These are phyloP conservation scores for Kalaharituber pfeilii DNA, from an alignment of 2,329 filamentous ascomycete species.

Conservation along the genomic window DNA sequence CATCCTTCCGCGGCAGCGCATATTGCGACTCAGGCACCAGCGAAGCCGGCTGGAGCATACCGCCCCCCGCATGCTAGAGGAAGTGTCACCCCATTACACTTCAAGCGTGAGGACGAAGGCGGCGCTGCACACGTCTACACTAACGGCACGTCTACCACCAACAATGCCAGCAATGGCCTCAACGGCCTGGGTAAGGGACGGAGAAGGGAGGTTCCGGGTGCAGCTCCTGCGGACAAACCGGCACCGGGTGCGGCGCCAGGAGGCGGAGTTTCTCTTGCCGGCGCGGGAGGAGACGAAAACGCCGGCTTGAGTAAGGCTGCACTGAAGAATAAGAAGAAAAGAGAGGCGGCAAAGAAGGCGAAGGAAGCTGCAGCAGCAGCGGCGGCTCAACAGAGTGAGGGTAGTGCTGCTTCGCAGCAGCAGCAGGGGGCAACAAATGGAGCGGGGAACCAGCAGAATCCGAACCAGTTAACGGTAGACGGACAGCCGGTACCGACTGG, in stretches of 20 bases:
- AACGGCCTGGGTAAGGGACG: constrained; percentile 65
- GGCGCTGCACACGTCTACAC: constrained; percentile 65
- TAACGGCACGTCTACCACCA: constrained; percentile 19
- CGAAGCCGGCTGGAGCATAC: constrained; percentile 93
- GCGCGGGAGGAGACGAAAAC: constrained; percentile 43
- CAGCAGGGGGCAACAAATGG: constrained; percentile 27
- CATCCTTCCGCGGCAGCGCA: constrained; percentile 71
- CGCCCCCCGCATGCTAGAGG: constrained; percentile 86
- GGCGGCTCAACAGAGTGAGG: constrained; percentile 32
- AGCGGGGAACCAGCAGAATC: constrained; percentile 27
- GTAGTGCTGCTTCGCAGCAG: constrained; percentile 30
- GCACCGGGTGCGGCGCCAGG: constrained; percentile 52
- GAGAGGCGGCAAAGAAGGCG: constrained; percentile 70
- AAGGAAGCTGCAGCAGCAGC: constrained; percentile 50
- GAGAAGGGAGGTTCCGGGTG: constrained; percentile 66
- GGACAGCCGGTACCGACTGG: constrained; percentile 1
- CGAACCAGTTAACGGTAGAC: constrained; percentile 5
- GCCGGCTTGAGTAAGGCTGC: constrained; percentile 67
- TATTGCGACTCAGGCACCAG: constrained; percentile 68
- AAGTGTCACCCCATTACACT: constrained; percentile 71
- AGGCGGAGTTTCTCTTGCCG: constrained; percentile 47
- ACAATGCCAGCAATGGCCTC: constrained; percentile 30
- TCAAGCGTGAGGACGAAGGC: constrained; percentile 94
- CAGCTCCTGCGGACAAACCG: constrained; percentile 50
- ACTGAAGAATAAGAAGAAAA: constrained; percentile 97